Evolutionary conservation across 106 monocot genomes (phyloP).

Genomic region (Platanthera zijinensis): DNA sequence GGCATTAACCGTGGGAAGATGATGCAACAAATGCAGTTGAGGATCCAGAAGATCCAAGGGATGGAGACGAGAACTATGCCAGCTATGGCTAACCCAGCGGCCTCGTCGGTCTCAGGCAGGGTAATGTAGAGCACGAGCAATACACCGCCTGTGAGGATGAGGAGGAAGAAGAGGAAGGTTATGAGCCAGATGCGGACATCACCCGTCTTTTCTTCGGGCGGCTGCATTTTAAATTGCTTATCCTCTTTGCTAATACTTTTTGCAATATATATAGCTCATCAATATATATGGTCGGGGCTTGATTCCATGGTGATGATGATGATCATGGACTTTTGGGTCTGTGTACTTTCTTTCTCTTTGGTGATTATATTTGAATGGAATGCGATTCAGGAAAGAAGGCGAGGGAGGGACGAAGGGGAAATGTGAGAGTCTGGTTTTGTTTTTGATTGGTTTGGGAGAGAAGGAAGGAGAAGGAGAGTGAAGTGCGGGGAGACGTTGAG

Average conservation of each 20-base stretch:
- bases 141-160: constrained; percentile 30
- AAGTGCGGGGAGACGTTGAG: constrained; percentile 17
- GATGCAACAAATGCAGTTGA: constrained; percentile 33
- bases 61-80: constrained; percentile 38
- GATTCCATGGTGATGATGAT: background rate
- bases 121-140: constrained; percentile 40
- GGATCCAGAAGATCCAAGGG: constrained; percentile 64
- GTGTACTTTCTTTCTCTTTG: background rate
- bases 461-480: constrained; percentile 12
- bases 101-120: constrained; percentile 17
- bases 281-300: too few relatives aligned
- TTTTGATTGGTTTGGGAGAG: constrained; percentile 1
- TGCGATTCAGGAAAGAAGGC: background rate
- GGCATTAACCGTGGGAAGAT: background rate
- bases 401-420: background rate
- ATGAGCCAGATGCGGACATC: constrained; percentile 41
- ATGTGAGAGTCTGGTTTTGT: background rate
- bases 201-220: constrained; percentile 8
- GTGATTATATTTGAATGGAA: background rate
- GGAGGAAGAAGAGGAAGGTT: constrained; percentile 42
- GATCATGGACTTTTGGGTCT: background rate
- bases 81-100: constrained; percentile 32
- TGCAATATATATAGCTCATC: too few relatives aligned
- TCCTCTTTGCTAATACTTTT: too few relatives aligned
- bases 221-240: constrained; percentile 1